A percentile compares a stretch with the other conserved stretches of the same genome.
phyloP scores from a whole-genome alignment of 1,284 basidiomycete genomes.

The Omphalotus olearius region DNA sequence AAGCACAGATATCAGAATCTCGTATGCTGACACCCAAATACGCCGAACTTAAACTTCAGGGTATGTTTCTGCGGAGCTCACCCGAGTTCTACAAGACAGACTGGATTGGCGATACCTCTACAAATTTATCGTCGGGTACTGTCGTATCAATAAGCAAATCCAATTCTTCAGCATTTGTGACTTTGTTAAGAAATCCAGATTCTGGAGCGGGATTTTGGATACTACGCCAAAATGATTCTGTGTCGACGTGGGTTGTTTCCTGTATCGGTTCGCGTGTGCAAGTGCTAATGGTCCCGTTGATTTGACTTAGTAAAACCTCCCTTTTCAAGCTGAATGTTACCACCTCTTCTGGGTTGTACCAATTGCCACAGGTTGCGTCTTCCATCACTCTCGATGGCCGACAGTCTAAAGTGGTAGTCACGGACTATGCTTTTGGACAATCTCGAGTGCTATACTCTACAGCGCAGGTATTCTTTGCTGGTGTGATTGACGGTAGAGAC shows the following conservation, averaged over 20 bases:
- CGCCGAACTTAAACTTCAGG: conserved; percentile 71
- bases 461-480: conserved; percentile 63
- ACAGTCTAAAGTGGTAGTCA: conserved; percentile 66
- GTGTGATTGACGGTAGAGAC: conserved; percentile 61
- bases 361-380: conserved; percentile 47
- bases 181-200: conserved; percentile 65
- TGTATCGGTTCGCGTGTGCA: not conserved
- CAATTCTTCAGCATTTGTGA: conserved; percentile 52
- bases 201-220: conserved; percentile 65
- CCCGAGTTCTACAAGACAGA: conserved; percentile 76
- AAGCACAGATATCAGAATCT: conserved; percentile 57
- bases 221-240: conserved; percentile 60
- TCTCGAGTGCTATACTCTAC: conserved; percentile 61
- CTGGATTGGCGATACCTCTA: conserved; percentile 59
- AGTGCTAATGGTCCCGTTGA: conserved; percentile 2
- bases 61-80: conserved; percentile 69
- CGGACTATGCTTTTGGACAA: conserved; percentile 62
- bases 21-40: conserved; percentile 66
- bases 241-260: conserved; percentile 50
- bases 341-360: conserved; percentile 44
- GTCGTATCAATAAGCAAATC: conserved; percentile 25
- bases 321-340: conserved; percentile 55
- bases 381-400: conserved; percentile 60
- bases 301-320: conserved; percentile 34
- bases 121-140: conserved; percentile 34